Evolutionary conservation across 768 basidiomycete species (phyloP).

Genomic region (Lactarius pseudohatsudake): DNA sequence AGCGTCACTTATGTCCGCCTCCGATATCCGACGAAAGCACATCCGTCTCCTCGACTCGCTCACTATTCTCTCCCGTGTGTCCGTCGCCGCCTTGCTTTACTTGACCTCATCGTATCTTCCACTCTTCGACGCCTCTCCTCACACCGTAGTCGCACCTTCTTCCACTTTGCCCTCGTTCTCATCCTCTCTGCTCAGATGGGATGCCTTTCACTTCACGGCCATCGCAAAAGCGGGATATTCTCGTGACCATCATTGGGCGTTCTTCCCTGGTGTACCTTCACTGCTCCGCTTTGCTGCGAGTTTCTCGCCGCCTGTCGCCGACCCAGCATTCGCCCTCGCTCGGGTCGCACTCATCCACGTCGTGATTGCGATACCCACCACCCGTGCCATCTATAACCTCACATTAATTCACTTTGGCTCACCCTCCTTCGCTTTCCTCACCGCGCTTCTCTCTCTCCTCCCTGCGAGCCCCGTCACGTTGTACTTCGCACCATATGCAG

Average conservation of each 20-base stretch:
- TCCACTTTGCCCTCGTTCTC: slow-evolving; percentile 19
- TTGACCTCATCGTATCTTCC: slow-evolving; percentile 20
- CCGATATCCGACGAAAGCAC: slow-evolving; percentile 8
- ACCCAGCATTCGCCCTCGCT: slow-evolving; percentile 4
- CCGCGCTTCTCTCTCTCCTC: slow-evolving; percentile 68
- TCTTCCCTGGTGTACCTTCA: slow-evolving; percentile 67
- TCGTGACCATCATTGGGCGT: slow-evolving; percentile 87
- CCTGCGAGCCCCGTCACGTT: slow-evolving; percentile 78
- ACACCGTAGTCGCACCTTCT: slow-evolving; percentile 6
- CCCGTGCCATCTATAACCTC: slow-evolving; percentile 54
- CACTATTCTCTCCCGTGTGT: slow-evolving; percentile 21
- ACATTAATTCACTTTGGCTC: slow-evolving; percentile 57
- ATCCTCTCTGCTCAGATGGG: slow-evolving; percentile 72
- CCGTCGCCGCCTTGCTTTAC: slow-evolving; percentile 9
- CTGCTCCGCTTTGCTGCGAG: slow-evolving; percentile 43
- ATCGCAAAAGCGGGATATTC: slow-evolving; percentile 58
- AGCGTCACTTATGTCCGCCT: neutral
- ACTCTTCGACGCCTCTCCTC: slow-evolving; percentile 28
- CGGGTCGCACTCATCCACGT: slow-evolving; percentile 38
- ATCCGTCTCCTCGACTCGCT: slow-evolving; percentile 21
- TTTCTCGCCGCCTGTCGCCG: neutral
- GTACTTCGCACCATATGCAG: slow-evolving; percentile 71
- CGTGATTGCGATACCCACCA: slow-evolving; percentile 41
- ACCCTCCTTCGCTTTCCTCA: slow-evolving; percentile 57
- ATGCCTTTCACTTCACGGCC: slow-evolving; percentile 75